Percentiles rank a stretch among this genome's conserved stretches.
phyloP scores from a whole-genome alignment of 2,329 filamentous ascomycete species.

The Acrodontium crateriforme region DNA sequence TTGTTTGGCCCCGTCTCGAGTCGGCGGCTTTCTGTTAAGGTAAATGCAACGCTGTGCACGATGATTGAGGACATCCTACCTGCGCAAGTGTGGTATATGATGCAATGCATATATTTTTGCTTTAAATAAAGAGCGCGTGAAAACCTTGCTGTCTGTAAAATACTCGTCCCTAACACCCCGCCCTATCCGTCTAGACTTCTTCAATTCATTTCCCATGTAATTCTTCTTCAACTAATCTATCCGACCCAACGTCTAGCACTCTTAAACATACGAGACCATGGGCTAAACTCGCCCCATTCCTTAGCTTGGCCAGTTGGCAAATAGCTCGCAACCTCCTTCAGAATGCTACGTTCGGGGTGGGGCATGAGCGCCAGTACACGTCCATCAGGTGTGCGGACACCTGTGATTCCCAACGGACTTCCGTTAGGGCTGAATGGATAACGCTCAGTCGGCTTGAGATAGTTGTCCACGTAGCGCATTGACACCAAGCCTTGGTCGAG shows the following conservation, averaged over 20 bases:
- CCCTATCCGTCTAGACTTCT: too few species aligned
- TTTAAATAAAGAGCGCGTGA: too few species aligned
- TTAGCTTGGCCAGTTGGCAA: slow-evolving; percentile 45
- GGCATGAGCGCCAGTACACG: slow-evolving; percentile 84
- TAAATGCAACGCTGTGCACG: too few species aligned
- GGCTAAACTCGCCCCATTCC: slow-evolving; percentile 68
- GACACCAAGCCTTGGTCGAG: slow-evolving; percentile 56
- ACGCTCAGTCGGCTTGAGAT: slow-evolving; percentile 55
- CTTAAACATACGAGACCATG: slow-evolving; percentile 76
- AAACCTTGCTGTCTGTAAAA: too few species aligned
- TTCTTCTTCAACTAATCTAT: slow-evolving; percentile 4
- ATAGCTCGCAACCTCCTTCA: slow-evolving; percentile 67
- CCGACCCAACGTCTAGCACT: slow-evolving; percentile 83
- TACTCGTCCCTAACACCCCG: too few species aligned
- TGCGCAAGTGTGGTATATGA: too few species aligned
- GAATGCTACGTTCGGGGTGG: slow-evolving; percentile 78
- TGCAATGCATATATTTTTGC: too few species aligned
- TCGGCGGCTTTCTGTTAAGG: too few species aligned
- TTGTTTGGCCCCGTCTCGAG: too few species aligned
- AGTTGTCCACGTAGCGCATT: slow-evolving; percentile 77
- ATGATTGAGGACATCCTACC: too few species aligned
- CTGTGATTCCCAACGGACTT: slow-evolving; percentile 67
- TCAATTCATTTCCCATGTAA: background rate
- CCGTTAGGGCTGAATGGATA: slow-evolving; percentile 91
- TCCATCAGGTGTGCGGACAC: slow-evolving; percentile 62